Evolutionary conservation across 192 early-diverging fungal genomes (phyloP), one percentile per base, ranked within the genome.

Genomic region (Coemansia umbellata): DNA sequence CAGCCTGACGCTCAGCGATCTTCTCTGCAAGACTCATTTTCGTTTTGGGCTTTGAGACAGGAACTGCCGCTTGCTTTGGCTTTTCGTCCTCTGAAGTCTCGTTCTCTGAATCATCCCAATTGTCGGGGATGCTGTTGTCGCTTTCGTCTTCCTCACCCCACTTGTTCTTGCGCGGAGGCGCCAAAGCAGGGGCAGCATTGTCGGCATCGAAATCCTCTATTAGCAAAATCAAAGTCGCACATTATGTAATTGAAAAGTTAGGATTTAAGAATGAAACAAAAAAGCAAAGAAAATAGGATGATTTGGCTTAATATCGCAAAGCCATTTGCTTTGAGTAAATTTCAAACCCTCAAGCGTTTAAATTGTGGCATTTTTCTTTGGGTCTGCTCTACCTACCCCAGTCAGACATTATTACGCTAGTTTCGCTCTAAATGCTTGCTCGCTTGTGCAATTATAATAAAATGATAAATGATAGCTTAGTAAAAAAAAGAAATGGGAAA

Each of bases 81-180:
- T 62, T 54, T 24, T 76, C 60, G 33, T 79, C 69, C 40, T 84
- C 69, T 4, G 53, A 47, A 19, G 50, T 76, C 14, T 83, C 81
- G 31, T 73, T 69, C 18, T 80, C 81, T 19, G 84, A 81, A 6
- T 81, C 81, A 39, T 84, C 81, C 81, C 82, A 86, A 47, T 77
- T 68, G 47, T 86, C 86, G 62, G 74, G 79, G 19, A 82, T 69
- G 19, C 79, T 74, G 30, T 79, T 80, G 22, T 81, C 75, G 36
- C 68, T 74, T 31, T 86, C 84, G 51, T 89, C 85, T 41, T 85
- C 85, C 22, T 69, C 72, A 59, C 77, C 85, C 70, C 83, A 77
- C 61, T 81, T 74, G 55, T 61, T 70, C 40, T 59, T 61, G 21
- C 33, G 42, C 9, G 42, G 42, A 10, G 42, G 42, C 19, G 42